phyloP scores from a whole-genome alignment of 345 rosid genomes.

The Zanthoxylum bungeanum region DNA sequence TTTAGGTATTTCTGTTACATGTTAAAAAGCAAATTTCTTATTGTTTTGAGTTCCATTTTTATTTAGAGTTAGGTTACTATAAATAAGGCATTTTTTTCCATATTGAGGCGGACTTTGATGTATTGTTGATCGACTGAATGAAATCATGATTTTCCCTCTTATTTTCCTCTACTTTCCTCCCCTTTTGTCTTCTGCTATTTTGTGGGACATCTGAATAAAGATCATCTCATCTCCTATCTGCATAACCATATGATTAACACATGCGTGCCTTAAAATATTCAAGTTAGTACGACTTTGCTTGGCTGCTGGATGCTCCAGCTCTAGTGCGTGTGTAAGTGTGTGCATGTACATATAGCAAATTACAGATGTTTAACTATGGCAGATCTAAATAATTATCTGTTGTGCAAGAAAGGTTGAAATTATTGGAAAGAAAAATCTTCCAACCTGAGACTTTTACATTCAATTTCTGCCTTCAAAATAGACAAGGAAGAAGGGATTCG shows the following conservation, averaged over 20 bases:
- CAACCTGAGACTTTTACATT: background rate
- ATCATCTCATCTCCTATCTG: no score
- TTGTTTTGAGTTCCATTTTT: background rate
- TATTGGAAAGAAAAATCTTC: background rate
- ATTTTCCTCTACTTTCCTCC: no score
- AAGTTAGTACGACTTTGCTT: background rate
- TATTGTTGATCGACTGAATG: background rate
- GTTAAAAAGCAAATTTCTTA: background rate
- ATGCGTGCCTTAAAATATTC: background rate
- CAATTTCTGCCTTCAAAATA: background rate
- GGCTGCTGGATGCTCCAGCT: background rate
- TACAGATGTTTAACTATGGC: background rate
- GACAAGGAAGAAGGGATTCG: no score
- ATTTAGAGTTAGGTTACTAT: background rate
- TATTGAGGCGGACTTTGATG: background rate
- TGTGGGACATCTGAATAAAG: no score
- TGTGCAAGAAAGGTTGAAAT: background rate
- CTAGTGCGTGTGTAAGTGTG: background rate
- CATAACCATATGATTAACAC: no score
- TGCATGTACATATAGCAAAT: no score
- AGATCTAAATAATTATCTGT: background rate
- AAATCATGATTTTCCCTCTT: no score
- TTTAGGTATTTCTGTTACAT: background rate
- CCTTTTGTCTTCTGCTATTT: no score
- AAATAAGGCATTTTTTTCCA: background rate